phyloP scores from a whole-genome alignment of 2,329 filamentous ascomycete genomes.

The Verticillium isaacii region DNA sequence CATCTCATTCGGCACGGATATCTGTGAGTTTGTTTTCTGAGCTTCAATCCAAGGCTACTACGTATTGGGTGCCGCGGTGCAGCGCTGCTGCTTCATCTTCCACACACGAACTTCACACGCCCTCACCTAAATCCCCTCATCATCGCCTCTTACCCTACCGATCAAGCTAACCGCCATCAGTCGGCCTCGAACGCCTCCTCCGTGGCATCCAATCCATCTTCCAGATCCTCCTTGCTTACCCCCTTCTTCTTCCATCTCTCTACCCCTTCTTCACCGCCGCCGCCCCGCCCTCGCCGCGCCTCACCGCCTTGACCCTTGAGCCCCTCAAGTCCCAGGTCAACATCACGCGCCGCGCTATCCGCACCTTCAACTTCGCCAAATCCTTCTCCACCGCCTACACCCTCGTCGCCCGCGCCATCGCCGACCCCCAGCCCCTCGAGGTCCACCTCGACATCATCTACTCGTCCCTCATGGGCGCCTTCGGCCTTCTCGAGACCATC shows the following conservation, averaged over 20 bases:
- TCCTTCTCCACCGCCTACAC: constrained; percentile 48
- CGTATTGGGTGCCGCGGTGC: not conserved
- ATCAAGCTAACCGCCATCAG: constrained; percentile 25
- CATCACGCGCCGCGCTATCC: constrained; percentile 56
- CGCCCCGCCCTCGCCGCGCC: constrained; percentile 10
- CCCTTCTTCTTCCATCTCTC: constrained; percentile 31
- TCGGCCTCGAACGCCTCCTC: constrained; percentile 56
- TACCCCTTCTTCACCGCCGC: constrained; percentile 17
- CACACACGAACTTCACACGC: not conserved
- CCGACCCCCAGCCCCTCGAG: constrained; percentile 22
- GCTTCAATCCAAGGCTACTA: too few relatives aligned
- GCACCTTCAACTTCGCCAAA: constrained; percentile 64
- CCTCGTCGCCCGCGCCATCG: constrained; percentile 25
- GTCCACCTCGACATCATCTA: constrained; percentile 50
- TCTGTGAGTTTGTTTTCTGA: constrained; percentile 27
- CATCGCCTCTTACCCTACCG: not conserved
- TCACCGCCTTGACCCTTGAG: constrained; percentile 24
- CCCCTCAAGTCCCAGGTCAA: constrained; percentile 36
- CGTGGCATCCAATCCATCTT: constrained; percentile 50
- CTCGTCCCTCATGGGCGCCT: constrained; percentile 59
- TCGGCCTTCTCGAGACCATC: constrained; percentile 61
- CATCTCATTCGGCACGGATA: constrained; percentile 41
- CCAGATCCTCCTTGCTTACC: constrained; percentile 42
- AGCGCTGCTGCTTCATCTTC: not conserved
- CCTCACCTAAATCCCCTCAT: not conserved